phyloP scores from a whole-genome alignment of 257 asterid species.

The Misopates orontium region DNA sequence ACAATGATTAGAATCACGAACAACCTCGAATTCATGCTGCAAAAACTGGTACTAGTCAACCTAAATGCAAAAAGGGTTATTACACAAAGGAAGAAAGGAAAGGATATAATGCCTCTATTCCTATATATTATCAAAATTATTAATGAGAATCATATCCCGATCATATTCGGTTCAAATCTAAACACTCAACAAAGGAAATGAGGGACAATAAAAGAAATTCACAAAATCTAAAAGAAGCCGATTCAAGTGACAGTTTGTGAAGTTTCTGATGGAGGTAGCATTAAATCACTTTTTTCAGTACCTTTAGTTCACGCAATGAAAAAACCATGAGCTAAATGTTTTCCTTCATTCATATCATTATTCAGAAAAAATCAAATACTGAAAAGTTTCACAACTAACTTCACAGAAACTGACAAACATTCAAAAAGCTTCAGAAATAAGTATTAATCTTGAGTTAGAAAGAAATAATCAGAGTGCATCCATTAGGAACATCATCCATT shows the following conservation, averaged over 20 bases:
- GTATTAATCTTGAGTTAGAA: too few relatives aligned
- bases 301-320: neutral
- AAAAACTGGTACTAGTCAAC: conserved; percentile 26
- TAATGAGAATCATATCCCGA: neutral
- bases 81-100: conserved; percentile 6
- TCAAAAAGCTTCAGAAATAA: too few relatives aligned
- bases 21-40: conserved; percentile 75
- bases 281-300: neutral
- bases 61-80: conserved; percentile 13
- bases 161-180: neutral
- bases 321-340: neutral
- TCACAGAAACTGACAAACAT: too few relatives aligned
- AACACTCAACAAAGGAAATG: neutral
- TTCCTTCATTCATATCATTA: neutral
- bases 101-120: neutral
- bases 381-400: neutral
- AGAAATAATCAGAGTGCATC: too few relatives aligned
- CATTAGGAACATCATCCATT: too few relatives aligned
- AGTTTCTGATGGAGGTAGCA: neutral
- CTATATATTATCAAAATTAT: neutral
- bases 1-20: conserved; percentile 46
- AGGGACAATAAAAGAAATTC: neutral
- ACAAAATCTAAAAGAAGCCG: neutral
- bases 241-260: neutral
- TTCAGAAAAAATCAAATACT: neutral